Evolutionary conservation across 768 basidiomycete species (phyloP).

Genomic region (Phylloporus arenicola): DNA sequence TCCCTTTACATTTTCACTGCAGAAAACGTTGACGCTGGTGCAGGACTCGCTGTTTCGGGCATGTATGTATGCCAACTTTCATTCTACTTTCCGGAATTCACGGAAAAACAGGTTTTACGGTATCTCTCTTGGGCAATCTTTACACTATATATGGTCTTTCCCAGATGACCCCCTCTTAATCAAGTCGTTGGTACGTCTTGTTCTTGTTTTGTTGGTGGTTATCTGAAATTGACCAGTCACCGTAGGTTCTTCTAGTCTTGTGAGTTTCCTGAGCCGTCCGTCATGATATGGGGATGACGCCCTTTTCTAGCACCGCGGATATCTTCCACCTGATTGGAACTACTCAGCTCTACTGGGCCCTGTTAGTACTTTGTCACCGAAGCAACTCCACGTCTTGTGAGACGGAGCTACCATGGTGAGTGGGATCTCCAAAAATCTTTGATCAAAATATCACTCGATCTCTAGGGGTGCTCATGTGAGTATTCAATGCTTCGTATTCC

Average conservation of each 20-base stretch:
- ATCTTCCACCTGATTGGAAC: constrained; percentile 1
- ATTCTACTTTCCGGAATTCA: neutral
- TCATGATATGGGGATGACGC: neutral
- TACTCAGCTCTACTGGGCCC: constrained; percentile 1
- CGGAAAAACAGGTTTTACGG: constrained; percentile 10
- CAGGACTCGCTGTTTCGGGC: constrained; percentile 1
- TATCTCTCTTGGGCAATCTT: constrained; percentile 1
- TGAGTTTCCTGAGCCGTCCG: neutral
- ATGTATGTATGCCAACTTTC: constrained; percentile 1
- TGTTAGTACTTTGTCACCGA: constrained; percentile 6
- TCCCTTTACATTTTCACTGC: neutral
- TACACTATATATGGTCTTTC: constrained; percentile 4
- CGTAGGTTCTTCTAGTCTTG: constrained; percentile 11
- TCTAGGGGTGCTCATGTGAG: constrained; percentile 11
- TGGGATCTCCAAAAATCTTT: neutral
- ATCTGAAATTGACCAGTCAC: neutral
- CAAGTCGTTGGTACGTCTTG: constrained; percentile 8
- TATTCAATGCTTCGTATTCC: neutral
- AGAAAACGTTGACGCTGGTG: neutral
- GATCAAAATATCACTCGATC: neutral
- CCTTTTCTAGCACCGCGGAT: constrained; percentile 6
- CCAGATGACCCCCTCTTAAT: constrained; percentile 1
- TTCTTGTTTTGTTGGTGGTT: neutral
- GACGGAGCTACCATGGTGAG: constrained; percentile 8
- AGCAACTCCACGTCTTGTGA: neutral